These are phyloP conservation scores for Coemansia sp. DNA, from an alignment of 192 early-diverging fungal species.

Conservation along the genomic window DNA sequence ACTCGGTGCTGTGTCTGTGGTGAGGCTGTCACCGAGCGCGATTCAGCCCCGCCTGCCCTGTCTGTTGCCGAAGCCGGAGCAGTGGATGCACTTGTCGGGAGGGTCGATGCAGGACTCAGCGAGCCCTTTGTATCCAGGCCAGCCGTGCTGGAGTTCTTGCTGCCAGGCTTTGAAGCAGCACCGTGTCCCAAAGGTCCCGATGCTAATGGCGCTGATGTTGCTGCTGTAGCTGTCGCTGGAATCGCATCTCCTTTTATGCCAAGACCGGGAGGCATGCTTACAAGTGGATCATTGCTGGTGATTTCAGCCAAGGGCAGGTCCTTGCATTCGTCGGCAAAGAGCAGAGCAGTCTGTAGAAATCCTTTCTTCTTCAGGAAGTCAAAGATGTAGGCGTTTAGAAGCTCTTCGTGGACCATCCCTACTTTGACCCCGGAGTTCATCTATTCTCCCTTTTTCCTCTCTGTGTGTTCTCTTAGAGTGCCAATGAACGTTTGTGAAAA, in stretches of 20 bases:
- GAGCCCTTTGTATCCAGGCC: slow-evolving; percentile 5
- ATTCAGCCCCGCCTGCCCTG: slow-evolving; percentile 7
- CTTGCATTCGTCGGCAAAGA: slow-evolving; percentile 46
- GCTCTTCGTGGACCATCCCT: slow-evolving; percentile 33
- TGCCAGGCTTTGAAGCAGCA: slow-evolving; percentile 4
- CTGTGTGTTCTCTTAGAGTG: not conserved
- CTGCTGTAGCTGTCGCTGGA: not conserved
- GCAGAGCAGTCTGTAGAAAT: slow-evolving; percentile 26
- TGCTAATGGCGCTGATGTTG: not conserved
- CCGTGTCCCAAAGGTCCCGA: not conserved
- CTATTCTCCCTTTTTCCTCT: slow-evolving; percentile 3
- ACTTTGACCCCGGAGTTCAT: slow-evolving; percentile 7
- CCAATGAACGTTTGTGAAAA: not conserved
- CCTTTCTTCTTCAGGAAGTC: slow-evolving; percentile 46
- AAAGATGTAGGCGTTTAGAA: slow-evolving; percentile 48
- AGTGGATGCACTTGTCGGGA: slow-evolving; percentile 1
- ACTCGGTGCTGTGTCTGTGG: slow-evolving; percentile 13
- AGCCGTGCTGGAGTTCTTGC: slow-evolving; percentile 1
- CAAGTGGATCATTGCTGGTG: slow-evolving; percentile 22
- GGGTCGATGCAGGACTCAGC: slow-evolving; percentile 1
- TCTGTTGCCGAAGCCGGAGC: not conserved
- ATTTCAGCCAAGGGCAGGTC: slow-evolving; percentile 19
- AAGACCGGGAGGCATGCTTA: slow-evolving; percentile 13
- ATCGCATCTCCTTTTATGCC: not conserved
- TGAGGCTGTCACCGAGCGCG: not conserved